Conservation (phyloP, 345 rosid species). For the Draba incana region DNA sequence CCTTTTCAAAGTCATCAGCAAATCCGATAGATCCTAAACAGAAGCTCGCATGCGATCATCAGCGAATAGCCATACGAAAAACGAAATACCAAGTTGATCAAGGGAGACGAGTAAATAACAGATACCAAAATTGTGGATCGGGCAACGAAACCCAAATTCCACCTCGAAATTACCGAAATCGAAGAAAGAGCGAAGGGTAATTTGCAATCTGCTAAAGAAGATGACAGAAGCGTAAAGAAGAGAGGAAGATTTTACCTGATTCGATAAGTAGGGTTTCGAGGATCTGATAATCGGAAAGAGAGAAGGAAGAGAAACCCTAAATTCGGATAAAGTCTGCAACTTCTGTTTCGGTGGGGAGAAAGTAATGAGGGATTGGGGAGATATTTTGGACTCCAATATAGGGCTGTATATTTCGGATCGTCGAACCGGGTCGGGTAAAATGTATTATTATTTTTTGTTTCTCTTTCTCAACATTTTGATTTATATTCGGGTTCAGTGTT, state of each 20-base stretch:
- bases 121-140: constrained; percentile 16
- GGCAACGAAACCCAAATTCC: background rate
- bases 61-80: background rate
- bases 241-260: constrained; percentile 26
- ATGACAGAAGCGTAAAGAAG: background rate
- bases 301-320: constrained; percentile 31
- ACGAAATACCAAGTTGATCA: background rate
- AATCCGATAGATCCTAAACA: constrained; percentile 1
- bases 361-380: background rate
- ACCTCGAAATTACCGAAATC: constrained; percentile 15
- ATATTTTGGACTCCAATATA: background rate
- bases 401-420: no score
- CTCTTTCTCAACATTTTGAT: no score
- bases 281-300: constrained; percentile 25
- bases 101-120: background rate
- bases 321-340: constrained; percentile 38
- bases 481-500: no score
- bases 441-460: no score
- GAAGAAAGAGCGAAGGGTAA: background rate
- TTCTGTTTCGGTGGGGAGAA: constrained; percentile 29
- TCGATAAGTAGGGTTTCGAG: constrained; percentile 32
- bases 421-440: no score
- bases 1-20: background rate
- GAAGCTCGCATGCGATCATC: background rate
- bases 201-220: background rate